Base-by-base conservation (phyloP, 805 yeast species). In the Kazachstania africana region DNA sequence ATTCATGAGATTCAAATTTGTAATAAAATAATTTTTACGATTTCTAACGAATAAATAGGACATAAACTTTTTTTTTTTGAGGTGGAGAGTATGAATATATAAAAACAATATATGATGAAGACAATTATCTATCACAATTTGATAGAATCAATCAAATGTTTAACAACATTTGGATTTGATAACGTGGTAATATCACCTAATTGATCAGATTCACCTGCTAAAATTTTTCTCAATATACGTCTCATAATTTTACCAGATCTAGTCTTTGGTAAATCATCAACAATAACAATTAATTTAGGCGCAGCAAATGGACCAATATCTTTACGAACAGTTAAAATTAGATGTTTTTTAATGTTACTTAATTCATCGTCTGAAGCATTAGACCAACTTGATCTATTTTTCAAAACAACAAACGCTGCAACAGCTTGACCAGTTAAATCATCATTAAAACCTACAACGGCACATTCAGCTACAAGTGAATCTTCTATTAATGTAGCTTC, bases 281-380 rank as follows among this genome's bases (percentile, higher is more conserved):
- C 88, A 33, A 79, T 57, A 27, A 79, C 65, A 39, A 80, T 76
- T 28, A 73, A 57, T 60, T 79, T 79, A 42, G 91, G 91, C 27
- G 88, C 84, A 24, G 91, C 91, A 60, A 79, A 79, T 34, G 91
- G 88, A 20, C 91, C 91, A 50, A 79, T 79, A 55, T 77, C 84
- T 46, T 70, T 72, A 58, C 91, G 68, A 24, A 79, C 88, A 18
- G 78, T 76, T 45, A 78, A 50, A 27, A 78, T 59, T 50, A 79
- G 62, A 44, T 74, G 78, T 50, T 69, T 74, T 59, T 75, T 76
- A 39, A 71, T 63, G 4, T 67, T 70, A 26, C 56, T 57, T 19
- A 69, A 54, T 44, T 73, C 78, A 23, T 62, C 70, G 29, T 54
- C 55, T 28, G 53, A 42, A 1, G 57, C 46, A 31, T 43, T 41